Base-by-base conservation (phyloP, 2,329 filamentous ascomycete genomes). In the Pseudogymnoascus sp. region DNA sequence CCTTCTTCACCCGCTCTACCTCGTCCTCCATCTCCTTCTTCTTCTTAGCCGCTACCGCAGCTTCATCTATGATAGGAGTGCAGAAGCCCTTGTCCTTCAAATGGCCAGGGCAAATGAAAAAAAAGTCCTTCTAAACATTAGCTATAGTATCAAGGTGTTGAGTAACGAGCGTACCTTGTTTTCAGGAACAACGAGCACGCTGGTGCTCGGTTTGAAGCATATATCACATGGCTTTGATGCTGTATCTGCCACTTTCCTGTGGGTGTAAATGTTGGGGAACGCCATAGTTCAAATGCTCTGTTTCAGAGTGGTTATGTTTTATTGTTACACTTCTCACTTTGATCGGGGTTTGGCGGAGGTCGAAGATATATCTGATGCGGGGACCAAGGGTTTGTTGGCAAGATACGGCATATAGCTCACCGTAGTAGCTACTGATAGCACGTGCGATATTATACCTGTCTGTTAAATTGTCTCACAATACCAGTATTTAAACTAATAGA, bases 141-240 rank as follows among this genome's bases (percentile, higher is more conserved):
- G 58, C 45, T 12, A 55, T 18, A 31, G 25, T 9, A 33, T 55
- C 14, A 23, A 4, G 52, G 58, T 18, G 33, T 61, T 63, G 8
- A 55, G 21, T 49, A 38, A 28, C 16, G 61, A 52, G 25, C 25
- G 69, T 77, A 95, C 93, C 85, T 93, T 95, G 71, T 91, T 93
- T 70, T 96, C 92, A 0, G 90, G 85, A 7, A 92, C 96, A 68
- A 96, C 90, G 62, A 99, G 80, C 16, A 97, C 93, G 67, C 88
- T 96, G 5, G 88, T 86, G 64, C 88, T 91, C 7, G 90, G 89
- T 76, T 95, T 96, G 80, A 88, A 96, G 81, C 95, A 97, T 66
- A 97, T 86, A 75, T 91, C 89, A 76, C 95, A 99, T 59, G 90
- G 81, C 76, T 90, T 96, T 11, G 90, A 83, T 1, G 88, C 83